Conservation (phyloP, 23 red algal species). For the Gracilaria domingensis region DNA sequence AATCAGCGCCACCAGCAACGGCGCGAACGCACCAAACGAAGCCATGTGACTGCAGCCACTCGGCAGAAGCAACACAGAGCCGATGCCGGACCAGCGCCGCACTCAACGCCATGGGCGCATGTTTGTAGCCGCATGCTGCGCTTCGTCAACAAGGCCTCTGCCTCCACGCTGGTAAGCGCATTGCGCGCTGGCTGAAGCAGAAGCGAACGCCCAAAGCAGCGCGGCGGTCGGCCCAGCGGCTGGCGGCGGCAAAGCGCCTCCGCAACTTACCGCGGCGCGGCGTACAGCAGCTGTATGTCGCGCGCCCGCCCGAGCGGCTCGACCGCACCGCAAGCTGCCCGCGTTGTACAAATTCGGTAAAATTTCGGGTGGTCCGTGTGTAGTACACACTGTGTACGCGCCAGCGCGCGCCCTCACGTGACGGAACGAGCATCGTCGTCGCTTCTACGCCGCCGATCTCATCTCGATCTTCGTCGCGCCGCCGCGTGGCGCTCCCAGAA, state of each 20-base stretch:
- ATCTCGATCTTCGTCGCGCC: neutral
- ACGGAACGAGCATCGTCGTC: neutral
- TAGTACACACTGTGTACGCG: too few species aligned
- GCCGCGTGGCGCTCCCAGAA: neutral
- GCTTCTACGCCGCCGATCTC: slow-evolving; percentile 4
- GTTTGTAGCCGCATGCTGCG: too few species aligned
- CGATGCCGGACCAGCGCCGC: too few species aligned
- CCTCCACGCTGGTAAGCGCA: neutral
- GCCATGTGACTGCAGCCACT: neutral
- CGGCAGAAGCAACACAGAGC: too few species aligned
- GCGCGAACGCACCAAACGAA: neutral
- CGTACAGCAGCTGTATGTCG: neutral
- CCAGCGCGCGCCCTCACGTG: neutral
- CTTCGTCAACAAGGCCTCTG: too few species aligned
- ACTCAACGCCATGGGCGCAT: neutral
- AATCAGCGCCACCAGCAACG: neutral
- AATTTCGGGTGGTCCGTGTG: neutral
- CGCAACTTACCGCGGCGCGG: neutral
- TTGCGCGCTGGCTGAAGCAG: neutral
- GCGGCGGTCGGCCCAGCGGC: too few species aligned
- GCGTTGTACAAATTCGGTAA: neutral
- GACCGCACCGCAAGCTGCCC: too few species aligned
- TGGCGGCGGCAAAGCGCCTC: too few species aligned
- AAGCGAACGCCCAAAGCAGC: neutral
- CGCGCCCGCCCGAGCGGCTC: too few species aligned